phyloP scores from a whole-genome alignment of 768 basidiomycete genomes.

The Boletus rubescentipes region DNA sequence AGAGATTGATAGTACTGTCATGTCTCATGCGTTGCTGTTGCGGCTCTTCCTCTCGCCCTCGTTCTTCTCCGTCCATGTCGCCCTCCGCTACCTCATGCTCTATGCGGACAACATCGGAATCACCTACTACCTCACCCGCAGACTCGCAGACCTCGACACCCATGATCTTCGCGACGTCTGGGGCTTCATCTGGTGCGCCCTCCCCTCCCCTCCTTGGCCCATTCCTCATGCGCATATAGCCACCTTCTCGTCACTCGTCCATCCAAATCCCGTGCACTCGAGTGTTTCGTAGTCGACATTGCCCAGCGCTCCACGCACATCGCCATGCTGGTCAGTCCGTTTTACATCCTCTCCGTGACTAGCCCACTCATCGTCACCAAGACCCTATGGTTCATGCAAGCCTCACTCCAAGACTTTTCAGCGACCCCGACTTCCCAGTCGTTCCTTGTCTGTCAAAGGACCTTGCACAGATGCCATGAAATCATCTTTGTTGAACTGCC shows the following conservation, averaged over 20 bases:
- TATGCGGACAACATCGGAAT: conserved; percentile 90
- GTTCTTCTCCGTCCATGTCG: conserved; percentile 93
- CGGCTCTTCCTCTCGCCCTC: conserved; percentile 89
- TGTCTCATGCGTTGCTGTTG: conserved; percentile 82
- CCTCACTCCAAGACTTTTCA: conserved; percentile 79
- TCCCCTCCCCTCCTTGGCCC: background rate
- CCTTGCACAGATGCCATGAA: conserved; percentile 89
- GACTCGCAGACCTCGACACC: conserved; percentile 65
- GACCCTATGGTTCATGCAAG: conserved; percentile 99
- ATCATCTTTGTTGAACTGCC: conserved; percentile 93
- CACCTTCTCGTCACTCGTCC: conserved; percentile 94
- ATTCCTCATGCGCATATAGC: conserved; percentile 43
- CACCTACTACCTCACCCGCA: conserved; percentile 82
- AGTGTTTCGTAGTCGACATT: conserved; percentile 88
- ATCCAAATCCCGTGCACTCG: conserved; percentile 87
- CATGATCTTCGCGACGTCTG: conserved; percentile 80
- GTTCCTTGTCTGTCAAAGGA: conserved; percentile 89
- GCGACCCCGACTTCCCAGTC: conserved; percentile 58
- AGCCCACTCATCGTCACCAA: conserved; percentile 31
- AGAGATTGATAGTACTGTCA: background rate
- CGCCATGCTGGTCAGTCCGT: conserved; percentile 82
- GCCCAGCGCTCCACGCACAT: conserved; percentile 92
- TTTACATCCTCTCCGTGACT: conserved; percentile 15
- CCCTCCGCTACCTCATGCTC: conserved; percentile 78
- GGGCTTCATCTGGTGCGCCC: conserved; percentile 80